Base-by-base conservation (phyloP, 106 monocot genomes). In the Posidonia australis region DNA sequence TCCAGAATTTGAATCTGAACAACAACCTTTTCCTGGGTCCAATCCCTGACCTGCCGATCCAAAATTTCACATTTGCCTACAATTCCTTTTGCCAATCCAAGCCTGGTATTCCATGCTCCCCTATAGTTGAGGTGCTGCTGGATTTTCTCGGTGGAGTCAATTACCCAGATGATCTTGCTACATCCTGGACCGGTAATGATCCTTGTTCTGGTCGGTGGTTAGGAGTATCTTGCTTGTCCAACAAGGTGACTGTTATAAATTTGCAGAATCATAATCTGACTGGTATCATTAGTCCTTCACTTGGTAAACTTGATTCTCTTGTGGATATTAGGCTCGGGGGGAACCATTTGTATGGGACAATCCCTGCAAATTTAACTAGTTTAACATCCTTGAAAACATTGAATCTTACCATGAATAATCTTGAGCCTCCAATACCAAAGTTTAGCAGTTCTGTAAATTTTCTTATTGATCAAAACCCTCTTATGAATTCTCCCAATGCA, bases 171-270 rank as follows among this genome's bases (percentile, higher is more conserved):
- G 58, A 58, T 44, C 76, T 90, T 12, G 64, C 75, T 11, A 11
- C 11, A 22, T 67, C 79, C 17, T 91, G 91, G 91, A 71, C 66
- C 21, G 83, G 86, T 18, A 75, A 86, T 66, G 64, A 86, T 83
- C 86, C 91, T 60, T 91, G 91, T 63, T 10, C 22, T 18, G 42
- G 46, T 17, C 5, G 26, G 13, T 91, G 86, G 86, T 32, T 75
- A 0, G 86, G 86, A 20, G 49, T 86, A 29, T 70, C 76, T 43
- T 91, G 91, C 72, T 27, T 44, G 18, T 30, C 29, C 28, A 49
- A 61, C 10, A 83, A 82, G 54, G 77, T 90, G 43, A 67, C 69
- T 43, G 65, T 62, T 19, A 62, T 83, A 32, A 83, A 74, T 64
- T 43, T 83, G 5, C 83, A 51, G 1, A 70, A 77, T 54, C 67